These are phyloP conservation scores for Balamuthia mandrillaris DNA, from an alignment of 208 protist genomes.

Conservation along the genomic window DNA sequence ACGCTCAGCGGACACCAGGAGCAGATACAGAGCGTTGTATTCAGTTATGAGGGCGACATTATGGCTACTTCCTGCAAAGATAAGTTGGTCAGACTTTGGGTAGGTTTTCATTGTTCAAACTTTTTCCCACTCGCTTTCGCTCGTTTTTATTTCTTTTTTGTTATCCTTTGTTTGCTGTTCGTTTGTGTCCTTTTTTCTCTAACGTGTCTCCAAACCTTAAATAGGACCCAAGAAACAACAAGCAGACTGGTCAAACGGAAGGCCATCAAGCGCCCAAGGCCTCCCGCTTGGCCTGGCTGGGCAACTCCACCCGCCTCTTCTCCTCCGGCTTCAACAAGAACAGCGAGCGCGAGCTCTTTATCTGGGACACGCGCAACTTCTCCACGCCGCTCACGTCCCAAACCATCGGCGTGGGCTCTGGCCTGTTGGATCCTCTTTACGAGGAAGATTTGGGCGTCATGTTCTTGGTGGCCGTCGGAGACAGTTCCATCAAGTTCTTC, in stretches of 20 bases:
- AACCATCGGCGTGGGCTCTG: slow-evolving; percentile 42
- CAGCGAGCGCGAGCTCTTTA: slow-evolving; percentile 53
- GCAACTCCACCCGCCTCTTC: slow-evolving; percentile 16
- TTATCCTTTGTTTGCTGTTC: not conserved
- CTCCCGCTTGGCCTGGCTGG: slow-evolving; percentile 22
- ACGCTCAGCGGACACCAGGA: not conserved
- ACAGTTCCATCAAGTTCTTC: slow-evolving; percentile 30
- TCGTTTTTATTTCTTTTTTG: not conserved
- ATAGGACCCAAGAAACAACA: not conserved
- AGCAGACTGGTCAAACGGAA: slow-evolving; percentile 2
- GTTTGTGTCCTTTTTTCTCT: too few relatives aligned
- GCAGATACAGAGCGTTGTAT: slow-evolving; percentile 32
- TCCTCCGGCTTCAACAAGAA: slow-evolving; percentile 55
- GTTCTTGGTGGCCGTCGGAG: slow-evolving; percentile 42
- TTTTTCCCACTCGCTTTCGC: not conserved
- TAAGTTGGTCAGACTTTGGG: slow-evolving; percentile 20
- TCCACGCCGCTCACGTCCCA: slow-evolving; percentile 42
- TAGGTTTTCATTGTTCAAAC: not conserved
- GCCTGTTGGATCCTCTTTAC: slow-evolving; percentile 60
- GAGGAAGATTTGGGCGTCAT: slow-evolving; percentile 58
- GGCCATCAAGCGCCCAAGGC: slow-evolving; percentile 27
- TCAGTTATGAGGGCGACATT: slow-evolving; percentile 20
- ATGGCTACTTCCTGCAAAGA: slow-evolving; percentile 40
- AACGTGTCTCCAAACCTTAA: too few relatives aligned
- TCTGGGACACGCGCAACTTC: slow-evolving; percentile 52